phyloP scores from a whole-genome alignment of 2,329 filamentous ascomycete species.

The Diaporthe capsici region DNA sequence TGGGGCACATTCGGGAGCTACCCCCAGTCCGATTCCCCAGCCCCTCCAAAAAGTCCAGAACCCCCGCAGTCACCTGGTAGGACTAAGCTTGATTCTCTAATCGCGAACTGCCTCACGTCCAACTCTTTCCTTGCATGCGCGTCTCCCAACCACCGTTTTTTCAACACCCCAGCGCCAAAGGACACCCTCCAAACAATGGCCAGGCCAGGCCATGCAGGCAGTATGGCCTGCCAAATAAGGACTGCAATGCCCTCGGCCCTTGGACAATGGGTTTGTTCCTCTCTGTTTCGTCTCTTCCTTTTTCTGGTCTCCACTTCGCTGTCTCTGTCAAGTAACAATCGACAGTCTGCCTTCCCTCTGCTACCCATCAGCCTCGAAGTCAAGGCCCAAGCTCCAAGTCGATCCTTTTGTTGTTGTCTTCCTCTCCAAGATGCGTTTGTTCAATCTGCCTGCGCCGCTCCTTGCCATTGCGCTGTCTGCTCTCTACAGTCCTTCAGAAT shows the following conservation, averaged over 20 bases:
- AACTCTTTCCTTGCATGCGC: slow-evolving; percentile 11
- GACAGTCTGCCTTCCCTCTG: slow-evolving; percentile 4
- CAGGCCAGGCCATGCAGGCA: not conserved
- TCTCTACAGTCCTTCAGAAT: slow-evolving; percentile 22
- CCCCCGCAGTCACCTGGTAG: not conserved
- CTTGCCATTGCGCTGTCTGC: slow-evolving; percentile 33
- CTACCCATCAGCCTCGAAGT: slow-evolving; percentile 3
- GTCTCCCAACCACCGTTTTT: slow-evolving; percentile 40
- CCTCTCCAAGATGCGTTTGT: slow-evolving; percentile 33
- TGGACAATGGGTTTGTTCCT: not conserved
- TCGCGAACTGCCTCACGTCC: slow-evolving; percentile 16
- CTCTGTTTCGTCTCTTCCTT: slow-evolving; percentile 2
- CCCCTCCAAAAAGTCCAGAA: slow-evolving; percentile 31
- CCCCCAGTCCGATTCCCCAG: slow-evolving; percentile 21
- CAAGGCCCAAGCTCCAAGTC: slow-evolving; percentile 18
- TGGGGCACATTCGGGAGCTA: not conserved
- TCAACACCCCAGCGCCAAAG: not conserved
- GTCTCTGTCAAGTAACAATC: slow-evolving; percentile 28
- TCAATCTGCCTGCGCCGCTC: slow-evolving; percentile 34
- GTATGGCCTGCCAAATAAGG: slow-evolving; percentile 15
- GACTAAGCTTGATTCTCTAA: not conserved
- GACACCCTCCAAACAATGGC: not conserved
- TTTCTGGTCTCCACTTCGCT: slow-evolving; percentile 26
- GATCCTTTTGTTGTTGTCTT: slow-evolving; percentile 11
- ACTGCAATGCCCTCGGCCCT: slow-evolving; percentile 6